These are phyloP conservation scores for Ceratobasidium sp. DNA, from an alignment of 1,284 basidiomycete genomes.

Conservation along the genomic window DNA sequence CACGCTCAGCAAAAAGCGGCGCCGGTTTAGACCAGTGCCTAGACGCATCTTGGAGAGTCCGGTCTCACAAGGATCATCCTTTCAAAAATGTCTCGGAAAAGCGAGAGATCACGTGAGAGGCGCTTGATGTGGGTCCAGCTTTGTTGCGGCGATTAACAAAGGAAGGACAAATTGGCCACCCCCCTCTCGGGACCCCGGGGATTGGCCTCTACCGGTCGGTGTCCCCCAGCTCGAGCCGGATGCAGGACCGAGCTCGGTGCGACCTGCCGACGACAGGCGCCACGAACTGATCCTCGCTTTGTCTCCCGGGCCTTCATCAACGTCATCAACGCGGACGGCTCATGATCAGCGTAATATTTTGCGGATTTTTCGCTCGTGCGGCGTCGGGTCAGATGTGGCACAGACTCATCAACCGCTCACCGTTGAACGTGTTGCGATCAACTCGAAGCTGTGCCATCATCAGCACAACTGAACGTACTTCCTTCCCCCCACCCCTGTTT, in stretches of 20 bases:
- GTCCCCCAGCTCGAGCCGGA: not conserved
- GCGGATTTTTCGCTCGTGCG: not conserved
- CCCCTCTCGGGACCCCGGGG: conserved; percentile 7
- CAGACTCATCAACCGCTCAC: not conserved
- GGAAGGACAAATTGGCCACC: conserved; percentile 5
- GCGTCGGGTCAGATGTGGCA: conserved; percentile 27
- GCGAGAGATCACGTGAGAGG: conserved; percentile 15
- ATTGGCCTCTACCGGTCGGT: not conserved
- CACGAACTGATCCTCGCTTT: conserved; percentile 2
- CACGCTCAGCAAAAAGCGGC: not conserved
- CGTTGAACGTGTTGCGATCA: conserved; percentile 7
- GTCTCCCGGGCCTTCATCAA: not conserved
- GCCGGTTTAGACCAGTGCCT: conserved; percentile 9
- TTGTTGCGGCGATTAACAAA: not conserved
- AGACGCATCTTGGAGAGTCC: too few relatives aligned
- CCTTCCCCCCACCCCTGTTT: not conserved
- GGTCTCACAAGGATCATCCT: too few relatives aligned
- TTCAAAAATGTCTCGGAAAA: conserved; percentile 1
- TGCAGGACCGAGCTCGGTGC: conserved; percentile 9
- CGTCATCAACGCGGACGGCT: not conserved
- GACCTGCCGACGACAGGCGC: not conserved
- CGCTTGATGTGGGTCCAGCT: conserved; percentile 23
- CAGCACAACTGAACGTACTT: conserved; percentile 9
- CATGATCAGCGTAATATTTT: not conserved
- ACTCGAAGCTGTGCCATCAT: conserved; percentile 11